Base-by-base conservation (phyloP, 2,329 filamentous ascomycete species). In the Beauveria sp. region DNA sequence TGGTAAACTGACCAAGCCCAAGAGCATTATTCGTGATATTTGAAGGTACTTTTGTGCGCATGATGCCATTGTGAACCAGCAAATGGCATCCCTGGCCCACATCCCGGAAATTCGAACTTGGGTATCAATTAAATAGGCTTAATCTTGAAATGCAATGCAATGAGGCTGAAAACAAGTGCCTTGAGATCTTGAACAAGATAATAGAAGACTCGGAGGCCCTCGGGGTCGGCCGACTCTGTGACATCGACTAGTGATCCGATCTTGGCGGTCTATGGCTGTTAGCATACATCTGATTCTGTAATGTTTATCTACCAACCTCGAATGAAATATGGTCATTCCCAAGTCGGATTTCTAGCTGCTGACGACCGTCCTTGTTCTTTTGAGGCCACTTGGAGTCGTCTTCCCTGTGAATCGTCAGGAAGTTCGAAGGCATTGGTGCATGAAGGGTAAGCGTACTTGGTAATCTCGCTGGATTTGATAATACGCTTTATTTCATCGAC, bases 381-480 rank as follows among this genome's bases (percentile, higher is more conserved):
- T 96, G 91, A 0, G 95, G 95, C 95, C 95, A 99, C 74, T 97
- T 97, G 28, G 87, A 90, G 74, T 99, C 95, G 72, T 99, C 95
- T 86, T 99, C 95, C 79, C 91, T 96, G 67, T 22, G 49, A 24
- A 38, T 56, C 38, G 64, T 60, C 43, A 45, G 40, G 14, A 46
- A 16, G 20, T 5, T 16, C 22, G 14, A 16, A 43, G 7, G 16
- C 28, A 22, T 26, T 28, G 34, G 42, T 55, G 46, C n/a, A 66
- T 30, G 28, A 54, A 58, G 14, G 59, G 54, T 47, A 47, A 34
- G 53, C 80, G 60, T 84, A 96, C 91, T 98, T 98, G 80, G 96
- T 87, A 70, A 99, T 97, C 74, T 99, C 95, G 77, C 92, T 97
- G 42, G 93, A 86, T 78, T 95, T 96, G 77, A 99, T 93, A 67